Percentiles rank a stretch among this genome's conserved stretches.
phyloP scores from a whole-genome alignment of 495 filamentous ascomycete genomes.

The Glonium stellatum region DNA sequence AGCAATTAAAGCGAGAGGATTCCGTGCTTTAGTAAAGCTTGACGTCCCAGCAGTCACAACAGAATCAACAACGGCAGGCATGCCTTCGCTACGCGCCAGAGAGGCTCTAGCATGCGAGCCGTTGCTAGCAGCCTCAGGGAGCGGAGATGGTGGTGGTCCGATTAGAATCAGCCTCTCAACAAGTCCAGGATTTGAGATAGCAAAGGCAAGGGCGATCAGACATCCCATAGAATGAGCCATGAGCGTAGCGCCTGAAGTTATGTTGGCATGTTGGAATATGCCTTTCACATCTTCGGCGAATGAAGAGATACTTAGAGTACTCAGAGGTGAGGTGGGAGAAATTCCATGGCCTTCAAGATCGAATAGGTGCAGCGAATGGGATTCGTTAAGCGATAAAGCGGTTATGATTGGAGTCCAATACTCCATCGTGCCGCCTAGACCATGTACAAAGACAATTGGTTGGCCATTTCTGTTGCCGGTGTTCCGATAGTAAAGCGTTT shows the following conservation, averaged over 20 bases:
- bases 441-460: constrained; percentile 46
- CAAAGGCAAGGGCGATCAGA: constrained; percentile 41
- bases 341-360: constrained; percentile 53
- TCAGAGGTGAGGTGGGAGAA: constrained; percentile 41
- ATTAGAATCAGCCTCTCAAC: constrained; percentile 42
- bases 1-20: constrained; percentile 38
- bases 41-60: constrained; percentile 41
- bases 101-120: constrained; percentile 39
- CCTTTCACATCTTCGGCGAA: constrained; percentile 41
- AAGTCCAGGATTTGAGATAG: constrained; percentile 33
- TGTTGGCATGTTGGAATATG: constrained; percentile 32
- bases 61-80: constrained; percentile 37
- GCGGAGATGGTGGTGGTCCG: constrained; percentile 38
- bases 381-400: constrained; percentile 19
- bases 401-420: constrained; percentile 42
- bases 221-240: constrained; percentile 45
- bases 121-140: constrained; percentile 41
- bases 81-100: constrained; percentile 42
- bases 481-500: constrained; percentile 38
- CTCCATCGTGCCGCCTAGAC: constrained; percentile 41
- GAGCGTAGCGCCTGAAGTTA: constrained; percentile 32
- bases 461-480: constrained; percentile 22
- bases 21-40: constrained; percentile 36
- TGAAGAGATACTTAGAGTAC: constrained; percentile 37
- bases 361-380: constrained; percentile 37